phyloP scores from a whole-genome alignment of 108 stramenopile genomes.

The Skeletonema tropicum region DNA sequence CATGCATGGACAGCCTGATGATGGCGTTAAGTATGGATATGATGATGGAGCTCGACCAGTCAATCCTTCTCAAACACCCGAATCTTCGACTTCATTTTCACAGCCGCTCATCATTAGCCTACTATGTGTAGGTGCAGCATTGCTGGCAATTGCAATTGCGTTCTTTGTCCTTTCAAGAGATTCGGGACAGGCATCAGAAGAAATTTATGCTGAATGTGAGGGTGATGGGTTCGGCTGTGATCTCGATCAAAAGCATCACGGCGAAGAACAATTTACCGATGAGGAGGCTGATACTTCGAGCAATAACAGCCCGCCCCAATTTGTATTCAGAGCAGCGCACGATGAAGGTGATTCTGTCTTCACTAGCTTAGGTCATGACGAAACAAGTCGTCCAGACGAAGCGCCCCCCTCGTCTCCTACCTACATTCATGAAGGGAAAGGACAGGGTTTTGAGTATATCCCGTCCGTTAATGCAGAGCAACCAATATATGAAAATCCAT shows the following conservation, averaged over 20 bases:
- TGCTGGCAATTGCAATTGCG: constrained; percentile 11
- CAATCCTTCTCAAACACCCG: not conserved
- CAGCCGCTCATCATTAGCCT: constrained; percentile 7
- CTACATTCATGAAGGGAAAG: constrained; percentile 1
- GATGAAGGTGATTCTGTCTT: constrained; percentile 4
- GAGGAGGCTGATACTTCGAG: constrained; percentile 4
- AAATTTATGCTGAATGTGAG: constrained; percentile 31
- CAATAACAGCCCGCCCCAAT: constrained; percentile 1
- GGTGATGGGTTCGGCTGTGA: constrained; percentile 26
- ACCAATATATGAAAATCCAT: not conserved
- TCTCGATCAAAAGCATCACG: constrained; percentile 25
- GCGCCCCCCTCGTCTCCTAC: not conserved
- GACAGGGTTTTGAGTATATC: constrained; percentile 12
- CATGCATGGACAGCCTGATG: constrained; percentile 22
- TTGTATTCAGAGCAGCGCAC: not conserved
- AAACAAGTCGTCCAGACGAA: not conserved
- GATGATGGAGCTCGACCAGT: constrained; percentile 3
- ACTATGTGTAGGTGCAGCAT: constrained; percentile 9
- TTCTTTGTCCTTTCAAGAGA: constrained; percentile 8
- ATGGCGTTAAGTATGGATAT: constrained; percentile 1
- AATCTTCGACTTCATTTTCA: not conserved
- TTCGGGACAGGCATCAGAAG: not conserved
- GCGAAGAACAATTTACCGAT: constrained; percentile 1
- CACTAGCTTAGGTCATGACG: constrained; percentile 9
- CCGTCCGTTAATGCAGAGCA: not conserved